Evolutionary conservation across 257 asterid species (phyloP), one percentile per base, ranked within the genome.

Genomic region (Gentiana dahurica): DNA sequence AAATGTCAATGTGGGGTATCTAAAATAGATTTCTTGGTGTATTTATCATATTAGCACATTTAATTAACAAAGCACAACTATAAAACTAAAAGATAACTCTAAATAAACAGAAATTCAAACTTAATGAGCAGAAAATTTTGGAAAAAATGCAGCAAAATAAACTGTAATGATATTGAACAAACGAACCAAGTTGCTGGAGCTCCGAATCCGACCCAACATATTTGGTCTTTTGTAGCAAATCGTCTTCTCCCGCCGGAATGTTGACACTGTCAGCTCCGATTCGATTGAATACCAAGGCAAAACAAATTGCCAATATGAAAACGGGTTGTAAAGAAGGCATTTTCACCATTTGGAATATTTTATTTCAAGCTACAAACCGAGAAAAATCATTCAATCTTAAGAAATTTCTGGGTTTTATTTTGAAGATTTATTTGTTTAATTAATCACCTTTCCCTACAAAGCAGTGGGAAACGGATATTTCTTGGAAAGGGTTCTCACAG

Each of bases 131-230:
- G 52, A 12, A 8, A 1, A 24, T 32, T 12, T 41, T n/a, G 55
- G 56, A 34, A 43, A 56, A 0, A 45, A 34, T n/a, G 51, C 54
- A 35, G 13, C 3, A 48, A n/a, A 54, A 9, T 34, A 12, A 37
- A 34, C 2, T 32, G 35, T 57, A 57, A 55, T 32, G 34, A 54
- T 5, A 13, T 34, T 49, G 38, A 4, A 52, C 10, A 24, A 54
- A 82, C 95, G 72, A 69, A 85, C 95, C 95, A 55, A 85, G 80
- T 52, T 66, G 60, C 4, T 63, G 78, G 78, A 85, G 80, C 95
- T 77, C 78, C 46, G 88, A 76, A 53, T 73, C 81, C 12, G 76
- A 62, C 61, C 66, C 79, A 12, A 64, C 86, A 53, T 83, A 75
- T 77, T 71, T 50, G 68, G 51, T 24, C 63, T 69, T 53, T 58